A percentile compares a stretch with the other conserved stretches of the same genome.
Evolutionary conservation across 2,329 filamentous ascomycete genomes (phyloP).

Genomic region (Ascochyta koolunga): DNA sequence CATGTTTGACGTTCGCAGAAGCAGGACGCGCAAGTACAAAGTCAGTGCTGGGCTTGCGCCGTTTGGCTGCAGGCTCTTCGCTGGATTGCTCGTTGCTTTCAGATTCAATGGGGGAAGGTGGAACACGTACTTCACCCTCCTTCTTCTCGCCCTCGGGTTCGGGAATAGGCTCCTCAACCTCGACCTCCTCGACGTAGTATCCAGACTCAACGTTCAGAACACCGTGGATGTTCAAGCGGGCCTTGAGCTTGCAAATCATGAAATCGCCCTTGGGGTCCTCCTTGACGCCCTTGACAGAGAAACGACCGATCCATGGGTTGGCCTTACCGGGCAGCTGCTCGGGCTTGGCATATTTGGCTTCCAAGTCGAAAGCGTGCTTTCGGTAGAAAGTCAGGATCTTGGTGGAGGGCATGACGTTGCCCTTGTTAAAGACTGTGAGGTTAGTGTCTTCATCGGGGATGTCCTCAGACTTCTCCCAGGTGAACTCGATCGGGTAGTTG

Average conservation of each 20-base stretch:
- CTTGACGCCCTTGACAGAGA: constrained; percentile 98
- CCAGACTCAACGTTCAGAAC: constrained; percentile 95
- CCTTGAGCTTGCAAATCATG: constrained; percentile 99
- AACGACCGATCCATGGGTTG: constrained; percentile 94
- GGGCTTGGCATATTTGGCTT: constrained; percentile 90
- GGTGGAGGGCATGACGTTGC: constrained; percentile 95
- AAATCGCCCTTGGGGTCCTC: constrained; percentile 93
- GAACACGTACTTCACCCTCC: constrained; percentile 73
- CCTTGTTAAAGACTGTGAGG: constrained; percentile 95
- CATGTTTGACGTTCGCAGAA: constrained; percentile 26
- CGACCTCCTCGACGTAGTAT: constrained; percentile 97
- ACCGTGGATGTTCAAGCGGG: constrained; percentile 93
- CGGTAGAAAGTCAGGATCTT: constrained; percentile 99
- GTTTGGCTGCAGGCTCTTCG: constrained; percentile 40
- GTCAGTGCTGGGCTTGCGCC: constrained; percentile 34
- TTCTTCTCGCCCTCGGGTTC: constrained; percentile 66
- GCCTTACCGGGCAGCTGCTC: constrained; percentile 86
- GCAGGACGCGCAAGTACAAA: constrained; percentile 36
- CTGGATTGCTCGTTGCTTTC: constrained; percentile 29
- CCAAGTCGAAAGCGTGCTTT: constrained; percentile 95
- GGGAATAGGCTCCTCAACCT: constrained; percentile 91
- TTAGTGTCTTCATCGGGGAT: constrained; percentile 98
- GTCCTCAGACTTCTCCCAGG: constrained; percentile 97
- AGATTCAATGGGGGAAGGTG: constrained; percentile 28
- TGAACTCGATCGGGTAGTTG: constrained; percentile 97